phyloP scores from a whole-genome alignment of 169 alveolate species.

The Cyclospora cayetanensis region DNA sequence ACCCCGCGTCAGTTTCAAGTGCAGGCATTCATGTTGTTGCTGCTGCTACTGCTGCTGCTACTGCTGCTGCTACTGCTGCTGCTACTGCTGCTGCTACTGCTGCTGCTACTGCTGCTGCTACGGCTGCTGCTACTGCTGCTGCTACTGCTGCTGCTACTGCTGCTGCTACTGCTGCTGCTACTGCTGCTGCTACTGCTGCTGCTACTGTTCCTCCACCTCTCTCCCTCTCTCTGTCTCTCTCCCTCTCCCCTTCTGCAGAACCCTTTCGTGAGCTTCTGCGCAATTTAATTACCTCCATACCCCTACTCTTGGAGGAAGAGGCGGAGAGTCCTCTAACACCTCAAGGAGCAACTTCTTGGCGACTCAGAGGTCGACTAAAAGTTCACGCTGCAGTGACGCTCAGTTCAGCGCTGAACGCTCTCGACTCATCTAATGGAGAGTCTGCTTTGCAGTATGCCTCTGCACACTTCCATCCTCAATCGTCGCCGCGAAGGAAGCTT shows the following conservation, averaged over 20 bases:
- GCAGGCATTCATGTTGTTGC: too few species aligned
- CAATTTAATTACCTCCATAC: background rate
- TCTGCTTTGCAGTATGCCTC: too few species aligned
- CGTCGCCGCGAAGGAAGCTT: too few species aligned
- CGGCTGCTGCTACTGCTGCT: background rate
- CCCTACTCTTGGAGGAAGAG: background rate
- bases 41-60: background rate
- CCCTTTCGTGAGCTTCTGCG: slow-evolving; percentile 13
- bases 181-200: slow-evolving; percentile 49
- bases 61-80: background rate
- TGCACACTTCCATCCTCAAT: too few species aligned
- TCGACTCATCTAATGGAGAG: too few species aligned
- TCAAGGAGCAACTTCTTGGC: background rate
- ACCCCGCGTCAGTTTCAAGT: too few species aligned
- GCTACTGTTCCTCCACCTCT: too few species aligned
- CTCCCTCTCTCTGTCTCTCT: too few species aligned
- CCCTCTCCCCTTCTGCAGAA: too few species aligned
- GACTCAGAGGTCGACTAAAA: background rate
- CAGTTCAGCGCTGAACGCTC: too few species aligned
- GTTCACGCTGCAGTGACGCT: background rate
- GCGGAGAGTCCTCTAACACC: background rate
- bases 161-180: background rate
- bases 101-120: background rate
- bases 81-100: slow-evolving; percentile 11
- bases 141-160: background rate